phyloP scores from a whole-genome alignment of 1,284 basidiomycete species.

The Cutaneotrichosporon curvatum region DNA sequence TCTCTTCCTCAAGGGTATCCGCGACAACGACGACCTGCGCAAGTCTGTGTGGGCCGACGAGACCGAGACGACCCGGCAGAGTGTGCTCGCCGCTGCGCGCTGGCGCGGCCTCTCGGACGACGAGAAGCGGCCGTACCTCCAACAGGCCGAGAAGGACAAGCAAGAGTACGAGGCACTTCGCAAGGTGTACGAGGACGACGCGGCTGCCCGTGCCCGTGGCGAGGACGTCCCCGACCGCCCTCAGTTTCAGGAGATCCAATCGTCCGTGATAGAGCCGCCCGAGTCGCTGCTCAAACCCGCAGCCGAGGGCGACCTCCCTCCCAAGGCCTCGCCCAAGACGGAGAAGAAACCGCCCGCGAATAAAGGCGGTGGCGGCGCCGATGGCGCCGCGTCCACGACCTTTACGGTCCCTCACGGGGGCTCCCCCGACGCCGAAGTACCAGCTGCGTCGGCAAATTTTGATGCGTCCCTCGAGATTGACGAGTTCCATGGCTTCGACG shows the following conservation, averaged over 20 bases:
- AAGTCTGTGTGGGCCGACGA: slow-evolving; percentile 82
- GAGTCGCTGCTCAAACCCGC: slow-evolving; percentile 15
- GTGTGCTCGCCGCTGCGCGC: slow-evolving; percentile 81
- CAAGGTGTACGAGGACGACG: slow-evolving; percentile 73
- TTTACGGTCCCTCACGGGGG: slow-evolving; percentile 11
- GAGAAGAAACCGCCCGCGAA: neutral
- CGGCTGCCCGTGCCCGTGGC: slow-evolving; percentile 51
- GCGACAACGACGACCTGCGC: slow-evolving; percentile 61
- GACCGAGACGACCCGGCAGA: slow-evolving; percentile 89
- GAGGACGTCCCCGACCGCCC: slow-evolving; percentile 56
- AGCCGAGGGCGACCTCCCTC: slow-evolving; percentile 4
- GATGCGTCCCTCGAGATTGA: slow-evolving; percentile 23
- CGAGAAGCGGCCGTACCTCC: slow-evolving; percentile 84
- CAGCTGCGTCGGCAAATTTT: slow-evolving; percentile 6
- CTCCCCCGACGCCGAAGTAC: slow-evolving; percentile 10
- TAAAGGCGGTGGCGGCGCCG: neutral
- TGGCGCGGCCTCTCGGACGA: slow-evolving; percentile 88
- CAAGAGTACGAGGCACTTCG: slow-evolving; percentile 78
- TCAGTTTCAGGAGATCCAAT: slow-evolving; percentile 15
- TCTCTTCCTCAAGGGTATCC: slow-evolving; percentile 84
- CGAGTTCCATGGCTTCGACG: slow-evolving; percentile 32
- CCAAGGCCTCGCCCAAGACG: neutral
- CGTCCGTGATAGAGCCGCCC: slow-evolving; percentile 15
- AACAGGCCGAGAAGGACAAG: slow-evolving; percentile 85
- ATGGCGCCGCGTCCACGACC: slow-evolving; percentile 7